Evolutionary conservation across 805 yeast genomes (phyloP).

Genomic region (Metschnikowia cubensis): DNA sequence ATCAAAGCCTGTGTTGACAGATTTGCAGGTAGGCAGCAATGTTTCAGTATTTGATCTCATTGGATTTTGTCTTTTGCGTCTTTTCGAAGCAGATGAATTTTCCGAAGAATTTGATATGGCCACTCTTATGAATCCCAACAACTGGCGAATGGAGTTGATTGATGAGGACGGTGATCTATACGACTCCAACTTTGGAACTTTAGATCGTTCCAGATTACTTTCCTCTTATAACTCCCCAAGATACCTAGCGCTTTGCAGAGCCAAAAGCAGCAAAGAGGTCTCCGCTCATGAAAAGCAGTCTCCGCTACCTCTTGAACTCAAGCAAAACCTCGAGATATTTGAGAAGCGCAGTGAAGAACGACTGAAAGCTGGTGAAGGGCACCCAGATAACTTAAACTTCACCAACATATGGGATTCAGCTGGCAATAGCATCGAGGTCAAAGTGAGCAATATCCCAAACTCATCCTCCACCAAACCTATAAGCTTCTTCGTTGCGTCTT

Average conservation of each 20-base stretch:
- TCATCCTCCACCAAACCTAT: constrained; percentile 10
- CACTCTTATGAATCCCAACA: constrained; percentile 50
- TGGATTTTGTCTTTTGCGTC: constrained; percentile 34
- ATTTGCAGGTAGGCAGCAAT: constrained; percentile 24
- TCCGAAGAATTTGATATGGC: constrained; percentile 15
- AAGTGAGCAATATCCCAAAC: constrained; percentile 13
- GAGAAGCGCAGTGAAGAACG: constrained; percentile 11
- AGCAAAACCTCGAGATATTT: constrained; percentile 20
- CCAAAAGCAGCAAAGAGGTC: constrained; percentile 43
- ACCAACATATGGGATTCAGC: constrained; percentile 1
- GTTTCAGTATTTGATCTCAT: constrained; percentile 37
- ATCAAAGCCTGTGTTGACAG: constrained; percentile 22
- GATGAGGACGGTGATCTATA: constrained; percentile 94
- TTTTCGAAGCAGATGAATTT: constrained; percentile 22
- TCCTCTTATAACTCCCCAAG: constrained; percentile 69
- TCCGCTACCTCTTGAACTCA: constrained; percentile 50
- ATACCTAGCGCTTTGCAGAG: constrained; percentile 74
- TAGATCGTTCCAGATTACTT: constrained; percentile 64
- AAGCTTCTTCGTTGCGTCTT: constrained; percentile 14
- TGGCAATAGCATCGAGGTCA: constrained; percentile 14
- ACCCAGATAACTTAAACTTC: background rate
- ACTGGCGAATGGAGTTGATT: constrained; percentile 73
- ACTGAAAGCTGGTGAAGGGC: constrained; percentile 7
- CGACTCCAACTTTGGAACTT: constrained; percentile 79
- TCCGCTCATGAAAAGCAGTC: constrained; percentile 47